phyloP scores from a whole-genome alignment of 2,329 filamentous ascomycete species.

The Apiospora pterosperma region DNA sequence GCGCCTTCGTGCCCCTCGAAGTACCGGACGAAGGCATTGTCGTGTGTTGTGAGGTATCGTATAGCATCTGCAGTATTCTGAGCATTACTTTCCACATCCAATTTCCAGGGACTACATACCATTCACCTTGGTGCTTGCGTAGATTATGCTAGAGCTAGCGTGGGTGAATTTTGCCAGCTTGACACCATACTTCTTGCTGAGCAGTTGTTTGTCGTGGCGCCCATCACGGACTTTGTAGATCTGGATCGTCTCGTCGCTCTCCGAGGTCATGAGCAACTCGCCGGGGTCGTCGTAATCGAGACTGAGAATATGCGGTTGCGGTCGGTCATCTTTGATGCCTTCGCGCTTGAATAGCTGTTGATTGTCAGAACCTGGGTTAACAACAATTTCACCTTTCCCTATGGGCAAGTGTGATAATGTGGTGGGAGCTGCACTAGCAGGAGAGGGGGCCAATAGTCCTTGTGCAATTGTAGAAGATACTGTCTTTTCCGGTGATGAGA shows the following conservation, averaged over 20 bases:
- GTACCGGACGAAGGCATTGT: conserved; percentile 95
- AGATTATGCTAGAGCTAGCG: conserved; percentile 84
- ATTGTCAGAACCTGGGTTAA: not conserved
- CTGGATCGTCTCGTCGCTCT: conserved; percentile 92
- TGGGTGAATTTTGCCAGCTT: conserved; percentile 95
- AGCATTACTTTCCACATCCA: not conserved
- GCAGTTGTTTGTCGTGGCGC: conserved; percentile 80
- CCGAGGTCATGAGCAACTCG: conserved; percentile 85
- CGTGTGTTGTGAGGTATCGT: conserved; percentile 84
- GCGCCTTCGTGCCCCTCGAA: conserved; percentile 85
- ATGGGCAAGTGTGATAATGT: not conserved
- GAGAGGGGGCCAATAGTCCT: not conserved
- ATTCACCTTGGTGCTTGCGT: conserved; percentile 94
- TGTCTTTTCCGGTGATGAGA: not conserved
- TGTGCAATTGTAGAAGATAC: not conserved
- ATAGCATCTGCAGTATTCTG: conserved; percentile 60
- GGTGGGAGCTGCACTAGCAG: not conserved
- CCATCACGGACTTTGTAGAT: conserved; percentile 93
- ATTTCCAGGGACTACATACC: conserved; percentile 41
- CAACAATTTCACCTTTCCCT: not conserved
- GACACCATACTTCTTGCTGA: conserved; percentile 95
- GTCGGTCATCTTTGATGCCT: conserved; percentile 48
- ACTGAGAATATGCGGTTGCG: conserved; percentile 70
- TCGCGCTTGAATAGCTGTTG: conserved; percentile 57
- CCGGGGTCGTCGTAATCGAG: conserved; percentile 96